A percentile compares a stretch with the other conserved stretches of the same genome.
These are phyloP conservation scores for Adansonia rubrostipa DNA, from an alignment of 441 rosid species.

Conservation along the genomic window DNA sequence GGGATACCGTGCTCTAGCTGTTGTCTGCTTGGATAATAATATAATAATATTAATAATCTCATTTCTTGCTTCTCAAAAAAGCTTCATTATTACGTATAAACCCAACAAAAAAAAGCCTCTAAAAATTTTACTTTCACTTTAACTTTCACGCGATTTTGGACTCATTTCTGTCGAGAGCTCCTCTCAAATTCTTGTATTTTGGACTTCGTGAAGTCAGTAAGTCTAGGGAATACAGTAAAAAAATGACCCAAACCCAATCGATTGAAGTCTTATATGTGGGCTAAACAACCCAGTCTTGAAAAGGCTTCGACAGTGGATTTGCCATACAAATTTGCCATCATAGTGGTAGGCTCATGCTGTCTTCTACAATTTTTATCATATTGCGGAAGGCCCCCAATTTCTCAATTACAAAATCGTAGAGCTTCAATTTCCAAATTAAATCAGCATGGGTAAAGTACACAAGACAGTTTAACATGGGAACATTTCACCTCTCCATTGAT, in stretches of 20 bases:
- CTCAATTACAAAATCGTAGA: background rate
- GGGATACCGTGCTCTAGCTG: conserved; percentile 2
- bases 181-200: no score
- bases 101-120: background rate
- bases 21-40: conserved; percentile 13
- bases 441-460: background rate
- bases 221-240: no score
- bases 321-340: no score
- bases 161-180: no score
- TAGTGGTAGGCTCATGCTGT: no score
- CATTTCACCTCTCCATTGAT: background rate
- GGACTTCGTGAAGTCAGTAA: no score
- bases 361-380: no score
- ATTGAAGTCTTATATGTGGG: background rate
- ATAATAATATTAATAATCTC: background rate
- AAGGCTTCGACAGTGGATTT: background rate
- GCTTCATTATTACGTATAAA: background rate
- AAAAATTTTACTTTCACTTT: no score
- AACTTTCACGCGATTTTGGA: background rate
- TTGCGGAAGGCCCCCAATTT: background rate
- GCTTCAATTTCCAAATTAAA: background rate
- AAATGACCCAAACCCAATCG: background rate
- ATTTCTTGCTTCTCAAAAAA: background rate
- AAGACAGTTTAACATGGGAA: background rate
- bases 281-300: background rate